phyloP scores from a whole-genome alignment of 2,329 filamentous ascomycete species.

The Aureobasidium pullulans region DNA sequence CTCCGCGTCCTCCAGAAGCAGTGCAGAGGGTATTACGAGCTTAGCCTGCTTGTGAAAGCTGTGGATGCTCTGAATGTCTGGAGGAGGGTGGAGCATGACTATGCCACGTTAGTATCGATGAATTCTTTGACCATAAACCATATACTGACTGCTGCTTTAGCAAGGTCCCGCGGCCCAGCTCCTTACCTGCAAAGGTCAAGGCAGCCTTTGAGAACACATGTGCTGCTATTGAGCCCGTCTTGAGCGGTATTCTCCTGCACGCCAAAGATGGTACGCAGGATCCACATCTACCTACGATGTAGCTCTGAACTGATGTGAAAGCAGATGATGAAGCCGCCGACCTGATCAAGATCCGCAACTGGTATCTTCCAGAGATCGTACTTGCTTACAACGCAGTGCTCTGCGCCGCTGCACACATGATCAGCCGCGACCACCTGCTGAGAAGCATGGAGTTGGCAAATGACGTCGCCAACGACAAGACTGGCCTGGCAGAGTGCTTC shows the following conservation, averaged over 20 bases:
- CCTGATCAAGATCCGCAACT: conserved; percentile 58
- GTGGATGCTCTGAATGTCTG: conserved; percentile 37
- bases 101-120: conserved; percentile 21
- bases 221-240: conserved; percentile 30
- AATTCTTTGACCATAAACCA: too few relatives aligned
- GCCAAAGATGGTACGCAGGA: conserved; percentile 20
- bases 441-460: conserved; percentile 82
- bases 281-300: background rate
- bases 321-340: conserved; percentile 47
- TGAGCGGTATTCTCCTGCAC: conserved; percentile 26
- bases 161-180: conserved; percentile 17
- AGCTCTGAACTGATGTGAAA: conserved; percentile 13
- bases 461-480: conserved; percentile 49
- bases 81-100: conserved; percentile 34
- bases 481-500: conserved; percentile 30
- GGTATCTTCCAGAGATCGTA: conserved; percentile 78
- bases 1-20: conserved; percentile 22
- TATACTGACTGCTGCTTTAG: background rate
- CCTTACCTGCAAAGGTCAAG: conserved; percentile 25
- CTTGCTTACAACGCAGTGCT: conserved; percentile 77
- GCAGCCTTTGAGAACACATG: conserved; percentile 33
- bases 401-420: conserved; percentile 66
- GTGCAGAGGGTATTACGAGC: conserved; percentile 34
- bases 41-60: conserved; percentile 36
- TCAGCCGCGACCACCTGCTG: conserved; percentile 69